Percentiles rank a stretch among this genome's conserved stretches.
Conservation (phyloP, 139 green algal species). For the Closterium sp. region DNA sequence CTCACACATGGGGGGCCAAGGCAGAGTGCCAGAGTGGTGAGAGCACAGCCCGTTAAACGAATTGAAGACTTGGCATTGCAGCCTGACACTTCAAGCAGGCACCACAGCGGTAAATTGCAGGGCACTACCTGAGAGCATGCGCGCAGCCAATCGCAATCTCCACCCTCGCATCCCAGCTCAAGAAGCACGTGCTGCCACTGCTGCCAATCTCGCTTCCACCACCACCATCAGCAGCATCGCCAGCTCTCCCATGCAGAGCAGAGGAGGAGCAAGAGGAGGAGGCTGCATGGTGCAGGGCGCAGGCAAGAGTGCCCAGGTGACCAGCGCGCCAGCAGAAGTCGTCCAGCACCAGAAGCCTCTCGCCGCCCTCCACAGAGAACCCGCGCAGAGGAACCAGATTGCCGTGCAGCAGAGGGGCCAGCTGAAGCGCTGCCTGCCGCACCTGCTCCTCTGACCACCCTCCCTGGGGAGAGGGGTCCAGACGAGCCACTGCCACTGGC, state of each 20-base stretch:
- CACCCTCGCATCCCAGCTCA: neutral
- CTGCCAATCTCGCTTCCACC: neutral
- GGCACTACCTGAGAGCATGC: neutral
- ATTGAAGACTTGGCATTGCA: too few relatives aligned
- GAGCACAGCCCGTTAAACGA: too few relatives aligned
- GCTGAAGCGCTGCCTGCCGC: neutral
- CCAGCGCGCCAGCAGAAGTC: neutral
- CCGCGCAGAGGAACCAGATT: neutral
- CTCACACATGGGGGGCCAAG: neutral
- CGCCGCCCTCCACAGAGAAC: neutral
- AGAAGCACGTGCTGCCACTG: neutral
- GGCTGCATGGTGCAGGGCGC: neutral
- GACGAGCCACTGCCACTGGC: neutral
- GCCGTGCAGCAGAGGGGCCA: neutral
- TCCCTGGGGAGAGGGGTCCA: neutral
- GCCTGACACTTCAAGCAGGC: too few relatives aligned
- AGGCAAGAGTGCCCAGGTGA: neutral
- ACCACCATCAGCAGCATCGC: neutral
- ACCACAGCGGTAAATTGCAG: too few relatives aligned
- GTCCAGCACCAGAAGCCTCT: neutral
- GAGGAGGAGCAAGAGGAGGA: neutral
- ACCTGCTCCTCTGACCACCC: neutral
- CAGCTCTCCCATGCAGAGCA: neutral
- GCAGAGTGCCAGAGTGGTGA: neutral
- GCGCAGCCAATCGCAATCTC: neutral